Evolutionary conservation across 352 stramenopile species (phyloP), one percentile per base, ranked within the genome.

Genomic region (Bremia lactucae): DNA sequence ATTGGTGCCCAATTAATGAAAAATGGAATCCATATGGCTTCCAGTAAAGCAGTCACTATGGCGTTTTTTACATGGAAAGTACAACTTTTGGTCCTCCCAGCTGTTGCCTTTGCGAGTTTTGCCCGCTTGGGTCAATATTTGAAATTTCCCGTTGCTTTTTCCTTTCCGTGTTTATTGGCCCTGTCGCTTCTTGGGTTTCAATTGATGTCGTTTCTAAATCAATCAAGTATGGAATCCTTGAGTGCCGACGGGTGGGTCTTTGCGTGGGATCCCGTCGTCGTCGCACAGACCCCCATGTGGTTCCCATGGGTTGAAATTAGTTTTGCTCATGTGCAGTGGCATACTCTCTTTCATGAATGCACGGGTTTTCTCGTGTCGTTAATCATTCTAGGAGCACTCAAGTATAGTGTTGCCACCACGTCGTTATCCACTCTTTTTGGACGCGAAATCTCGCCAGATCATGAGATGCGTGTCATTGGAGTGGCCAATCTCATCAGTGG

Each of bases 371-470:
- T 86, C 16, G 53, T 87, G 3, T 82, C 78, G 20, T 60, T 90
- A 9, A 49, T 88, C 13, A 77, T 90, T 37, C 59, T 90, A 3
- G 74, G 76, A 13, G 69, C 68, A 4, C 59, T 90, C 31, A 90
- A 90, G 52, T 90, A 88, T 55, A 87, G 72, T 20, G 78, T 90
- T 1, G 62, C 77, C 0, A 84, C 75, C 9, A 85, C 72, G 7
- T 90, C 78, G 18, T 62, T 90, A 6, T 90, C 78, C 6, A 87
- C 75, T 14, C 55, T 90, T 3, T 90, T 90, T 39, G 68, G 68
- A 7, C 70, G 73, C 0, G 76, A 90, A 25, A 85, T 90, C 35
- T 86, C 71, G 2, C 71, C 74, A 0, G 78, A 90, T 31, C 75
- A 77, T 14, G 75, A 90, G 44, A 87, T 90, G 72, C 64, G 72